A percentile compares a stretch with the other conserved stretches of the same genome.
phyloP scores from a whole-genome alignment of 202 grass and related monocot genomes.

The Setaria viridis region DNA sequence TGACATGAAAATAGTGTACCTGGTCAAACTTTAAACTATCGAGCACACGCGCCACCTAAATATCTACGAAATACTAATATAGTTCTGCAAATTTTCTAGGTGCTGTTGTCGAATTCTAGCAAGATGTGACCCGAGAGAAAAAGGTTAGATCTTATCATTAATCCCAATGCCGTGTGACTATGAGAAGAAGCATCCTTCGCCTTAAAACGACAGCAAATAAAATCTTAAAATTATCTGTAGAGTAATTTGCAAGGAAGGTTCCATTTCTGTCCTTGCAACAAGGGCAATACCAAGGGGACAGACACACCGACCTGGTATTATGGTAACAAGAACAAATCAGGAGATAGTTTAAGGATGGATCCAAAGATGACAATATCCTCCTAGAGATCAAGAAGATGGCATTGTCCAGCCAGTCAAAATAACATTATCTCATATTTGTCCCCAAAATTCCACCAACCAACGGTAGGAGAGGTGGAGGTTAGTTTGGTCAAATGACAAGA shows the following conservation, averaged over 20 bases:
- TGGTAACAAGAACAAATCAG: slow-evolving; percentile 3
- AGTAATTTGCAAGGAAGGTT: slow-evolving; percentile 22
- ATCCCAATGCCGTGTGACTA: background rate
- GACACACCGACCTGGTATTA: background rate
- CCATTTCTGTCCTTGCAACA: background rate
- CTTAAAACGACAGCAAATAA: background rate
- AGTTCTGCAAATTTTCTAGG: background rate
- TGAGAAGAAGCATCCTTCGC: background rate
- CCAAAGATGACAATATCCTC: background rate
- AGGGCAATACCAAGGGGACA: background rate
- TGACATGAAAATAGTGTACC: background rate
- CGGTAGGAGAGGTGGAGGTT: no score
- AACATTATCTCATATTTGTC: slow-evolving; percentile 11
- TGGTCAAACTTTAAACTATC: background rate
- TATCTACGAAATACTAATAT: background rate
- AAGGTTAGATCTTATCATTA: background rate
- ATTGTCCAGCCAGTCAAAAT: background rate
- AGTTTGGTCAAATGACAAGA: slow-evolving; percentile 20
- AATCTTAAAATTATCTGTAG: background rate
- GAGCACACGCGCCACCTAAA: background rate
- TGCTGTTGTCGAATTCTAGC: no score
- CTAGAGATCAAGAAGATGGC: background rate
- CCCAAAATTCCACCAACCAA: background rate
- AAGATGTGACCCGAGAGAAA: background rate
- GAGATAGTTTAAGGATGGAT: slow-evolving; percentile 13